These are phyloP conservation scores for Aspergillus coremiiformis DNA, from an alignment of 495 filamentous ascomycete genomes.

Conservation along the genomic window DNA sequence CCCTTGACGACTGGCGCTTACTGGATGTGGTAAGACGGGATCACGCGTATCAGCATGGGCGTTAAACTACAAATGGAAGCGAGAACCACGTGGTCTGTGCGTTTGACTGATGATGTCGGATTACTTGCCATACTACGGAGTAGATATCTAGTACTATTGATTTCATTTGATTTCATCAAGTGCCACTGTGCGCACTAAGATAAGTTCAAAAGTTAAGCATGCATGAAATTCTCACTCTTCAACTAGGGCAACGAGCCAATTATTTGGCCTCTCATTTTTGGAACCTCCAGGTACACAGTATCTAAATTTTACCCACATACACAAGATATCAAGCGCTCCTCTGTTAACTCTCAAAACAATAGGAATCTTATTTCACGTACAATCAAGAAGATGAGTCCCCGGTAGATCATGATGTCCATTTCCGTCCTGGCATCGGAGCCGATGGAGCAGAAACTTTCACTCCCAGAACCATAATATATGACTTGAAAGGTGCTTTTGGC, in stretches of 20 bases:
- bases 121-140: not conserved
- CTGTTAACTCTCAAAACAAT: constrained; percentile 13
- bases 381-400: constrained; percentile 55
- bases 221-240: constrained; percentile 94
- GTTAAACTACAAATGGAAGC: not conserved
- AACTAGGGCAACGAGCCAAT: constrained; percentile 88
- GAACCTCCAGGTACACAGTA: constrained; percentile 69
- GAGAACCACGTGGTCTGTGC: constrained; percentile 1
- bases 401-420: constrained; percentile 89
- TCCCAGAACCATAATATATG: constrained; percentile 87
- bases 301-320: not conserved
- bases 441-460: constrained; percentile 85
- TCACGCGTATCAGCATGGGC: constrained; percentile 9
- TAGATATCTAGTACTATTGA: no score
- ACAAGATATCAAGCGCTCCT: not conserved
- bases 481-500: constrained; percentile 88
- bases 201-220: constrained; percentile 51
- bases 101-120: not conserved
- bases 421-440: constrained; percentile 71
- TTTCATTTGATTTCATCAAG: no score
- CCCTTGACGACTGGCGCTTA: constrained; percentile 23
- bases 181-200: not conserved
- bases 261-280: constrained; percentile 97
- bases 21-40: not conserved
- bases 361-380: constrained; percentile 98